Conservation (phyloP, 73 alveolate species). For the Paramecium biaurelia region DNA sequence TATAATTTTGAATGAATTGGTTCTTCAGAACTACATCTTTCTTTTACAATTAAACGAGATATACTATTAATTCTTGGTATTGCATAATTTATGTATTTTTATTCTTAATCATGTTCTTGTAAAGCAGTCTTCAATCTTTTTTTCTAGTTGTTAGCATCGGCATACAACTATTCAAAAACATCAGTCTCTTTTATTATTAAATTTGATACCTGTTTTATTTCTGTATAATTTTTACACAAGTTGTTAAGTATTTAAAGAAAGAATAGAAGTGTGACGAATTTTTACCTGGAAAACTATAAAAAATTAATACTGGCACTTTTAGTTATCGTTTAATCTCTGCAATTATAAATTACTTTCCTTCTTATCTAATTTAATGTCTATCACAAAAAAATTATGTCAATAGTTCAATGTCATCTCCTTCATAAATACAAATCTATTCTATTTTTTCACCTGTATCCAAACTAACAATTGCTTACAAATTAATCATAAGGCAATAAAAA, state of each 20-base stretch:
- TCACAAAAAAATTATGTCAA: conserved; percentile 37
- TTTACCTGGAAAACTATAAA: not conserved
- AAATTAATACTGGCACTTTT: not conserved
- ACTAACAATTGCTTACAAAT: conserved; percentile 40
- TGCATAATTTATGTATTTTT: not conserved
- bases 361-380: not conserved
- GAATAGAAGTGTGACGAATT: not conserved
- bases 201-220: not conserved
- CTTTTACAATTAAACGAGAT: not conserved
- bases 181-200: not conserved
- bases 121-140: not conserved
- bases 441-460: conserved; percentile 24
- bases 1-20: not conserved
- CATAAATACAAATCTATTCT: conserved; percentile 26
- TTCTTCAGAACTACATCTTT: not conserved
- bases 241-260: not conserved
- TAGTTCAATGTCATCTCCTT: conserved; percentile 46
- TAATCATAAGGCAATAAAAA: not conserved
- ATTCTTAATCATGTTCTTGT: not conserved
- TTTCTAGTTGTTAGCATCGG: not conserved
- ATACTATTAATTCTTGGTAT: not conserved
- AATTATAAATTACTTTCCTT: conserved; percentile 4
- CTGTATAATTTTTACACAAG: not conserved
- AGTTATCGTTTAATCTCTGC: not conserved
- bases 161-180: not conserved